Conservation (phyloP, 2,329 filamentous ascomycete genomes). For the Dothidotthia symphoricarpi region DNA sequence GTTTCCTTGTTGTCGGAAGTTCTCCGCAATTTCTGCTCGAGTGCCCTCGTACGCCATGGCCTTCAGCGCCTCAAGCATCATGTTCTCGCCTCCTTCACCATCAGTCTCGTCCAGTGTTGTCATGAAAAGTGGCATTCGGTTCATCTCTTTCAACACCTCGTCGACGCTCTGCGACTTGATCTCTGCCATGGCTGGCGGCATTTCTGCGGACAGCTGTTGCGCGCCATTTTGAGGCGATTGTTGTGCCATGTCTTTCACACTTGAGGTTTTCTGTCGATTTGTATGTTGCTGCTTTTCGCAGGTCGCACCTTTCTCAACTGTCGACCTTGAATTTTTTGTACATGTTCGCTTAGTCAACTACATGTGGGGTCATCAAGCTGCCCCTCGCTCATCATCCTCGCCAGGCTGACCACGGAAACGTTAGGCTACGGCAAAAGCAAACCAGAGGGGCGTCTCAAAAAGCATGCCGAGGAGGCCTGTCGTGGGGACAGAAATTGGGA, state of each 20-base stretch:
- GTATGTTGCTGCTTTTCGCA: background rate
- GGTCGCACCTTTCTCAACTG: background rate
- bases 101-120: slow-evolving; percentile 71
- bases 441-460: slow-evolving; percentile 4
- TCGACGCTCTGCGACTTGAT: slow-evolving; percentile 57
- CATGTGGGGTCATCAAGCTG: slow-evolving; percentile 10
- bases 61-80: slow-evolving; percentile 79
- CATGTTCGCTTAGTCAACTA: slow-evolving; percentile 23
- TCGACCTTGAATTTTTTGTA: slow-evolving; percentile 16
- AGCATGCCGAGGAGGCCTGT: no score
- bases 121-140: slow-evolving; percentile 88
- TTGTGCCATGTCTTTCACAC: slow-evolving; percentile 18
- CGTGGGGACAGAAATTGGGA: no score
- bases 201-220: slow-evolving; percentile 40
- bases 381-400: slow-evolving; percentile 4
- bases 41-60: slow-evolving; percentile 93
- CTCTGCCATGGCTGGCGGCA: slow-evolving; percentile 60
- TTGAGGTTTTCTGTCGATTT: background rate
- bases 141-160: slow-evolving; percentile 63
- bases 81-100: slow-evolving; percentile 68
- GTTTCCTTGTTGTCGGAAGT: slow-evolving; percentile 91
- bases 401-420: slow-evolving; percentile 6
- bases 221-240: slow-evolving; percentile 11
- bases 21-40: slow-evolving; percentile 73
- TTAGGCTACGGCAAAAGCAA: slow-evolving; percentile 4